These are phyloP conservation scores for Lunularia cruciata DNA, from an alignment of 225 moss, liverwort and hornwort genomes.

Conservation along the genomic window DNA sequence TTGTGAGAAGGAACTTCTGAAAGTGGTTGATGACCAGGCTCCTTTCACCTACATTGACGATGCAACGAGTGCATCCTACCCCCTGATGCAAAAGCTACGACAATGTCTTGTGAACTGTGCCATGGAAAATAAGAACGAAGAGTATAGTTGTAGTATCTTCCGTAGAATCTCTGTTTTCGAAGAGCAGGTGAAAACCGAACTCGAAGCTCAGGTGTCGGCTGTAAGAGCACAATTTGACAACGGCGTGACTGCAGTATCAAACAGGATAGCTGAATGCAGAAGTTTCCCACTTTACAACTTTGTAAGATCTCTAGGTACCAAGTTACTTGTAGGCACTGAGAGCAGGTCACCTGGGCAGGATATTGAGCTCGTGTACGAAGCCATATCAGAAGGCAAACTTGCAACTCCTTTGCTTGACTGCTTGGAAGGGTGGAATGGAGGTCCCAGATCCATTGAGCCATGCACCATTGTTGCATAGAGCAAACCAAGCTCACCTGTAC, in stretches of 20 bases:
- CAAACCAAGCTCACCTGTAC: too few relatives aligned
- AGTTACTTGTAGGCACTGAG: conserved; percentile 44
- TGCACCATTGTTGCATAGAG: not conserved
- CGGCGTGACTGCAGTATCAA: conserved; percentile 2
- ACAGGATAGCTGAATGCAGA: conserved; percentile 31
- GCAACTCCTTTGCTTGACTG: conserved; percentile 48
- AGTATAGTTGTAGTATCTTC: conserved; percentile 5
- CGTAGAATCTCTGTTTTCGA: conserved; percentile 24
- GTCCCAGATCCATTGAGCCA: conserved; percentile 26
- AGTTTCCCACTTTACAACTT: conserved; percentile 56
- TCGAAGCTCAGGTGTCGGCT: not conserved
- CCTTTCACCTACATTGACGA: conserved; percentile 37
- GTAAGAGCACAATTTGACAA: conserved; percentile 19
- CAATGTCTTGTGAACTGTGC: conserved; percentile 17
- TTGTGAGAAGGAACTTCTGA: conserved; percentile 33
- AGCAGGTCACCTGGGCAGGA: conserved; percentile 29
- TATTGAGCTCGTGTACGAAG: conserved; percentile 44
- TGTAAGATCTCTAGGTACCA: conserved; percentile 23
- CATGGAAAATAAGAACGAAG: not conserved
- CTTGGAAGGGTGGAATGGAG: conserved; percentile 60
- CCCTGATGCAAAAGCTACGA: conserved; percentile 27
- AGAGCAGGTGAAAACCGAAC: conserved; percentile 11
- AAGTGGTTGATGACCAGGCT: conserved; percentile 30
- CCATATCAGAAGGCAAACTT: conserved; percentile 37
- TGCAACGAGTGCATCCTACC: conserved; percentile 20